phyloP scores from a whole-genome alignment of 257 asterid species.

The Solanum ossicruentum region DNA sequence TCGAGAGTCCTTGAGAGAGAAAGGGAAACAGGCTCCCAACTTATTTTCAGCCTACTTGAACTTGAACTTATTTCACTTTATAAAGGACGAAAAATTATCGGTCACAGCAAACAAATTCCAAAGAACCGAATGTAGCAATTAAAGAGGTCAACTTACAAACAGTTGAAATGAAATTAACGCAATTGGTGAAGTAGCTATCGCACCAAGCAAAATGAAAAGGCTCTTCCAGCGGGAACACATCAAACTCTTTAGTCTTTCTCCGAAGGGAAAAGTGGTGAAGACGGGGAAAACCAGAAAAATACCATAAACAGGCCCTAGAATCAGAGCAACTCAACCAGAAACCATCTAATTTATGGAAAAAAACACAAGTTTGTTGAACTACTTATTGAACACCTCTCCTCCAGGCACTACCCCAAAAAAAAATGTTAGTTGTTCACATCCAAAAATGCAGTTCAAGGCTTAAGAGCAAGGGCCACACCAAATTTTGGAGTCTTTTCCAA shows the following conservation, averaged over 20 bases:
- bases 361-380: constrained; percentile 12
- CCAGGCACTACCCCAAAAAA: constrained; percentile 11
- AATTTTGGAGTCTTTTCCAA: constrained; percentile 71
- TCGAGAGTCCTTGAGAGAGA: neutral
- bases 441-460: constrained; percentile 28
- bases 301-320: neutral
- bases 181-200: neutral
- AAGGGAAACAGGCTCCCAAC: neutral
- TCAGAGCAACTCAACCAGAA: constrained; percentile 4
- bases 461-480: constrained; percentile 54
- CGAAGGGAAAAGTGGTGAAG: neutral
- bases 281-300: neutral
- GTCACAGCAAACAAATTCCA: neutral
- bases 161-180: neutral
- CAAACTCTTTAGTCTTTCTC: neutral
- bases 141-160: neutral
- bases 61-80: neutral
- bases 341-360: constrained; percentile 5
- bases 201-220: neutral
- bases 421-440: neutral
- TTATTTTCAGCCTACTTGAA: neutral
- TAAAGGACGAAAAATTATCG: neutral
- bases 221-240: neutral
- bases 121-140: neutral
- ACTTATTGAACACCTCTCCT: constrained; percentile 21